Evolutionary conservation across 1,139 yeast genomes (phyloP).

Genomic region (Yamadazyma mexicana): DNA sequence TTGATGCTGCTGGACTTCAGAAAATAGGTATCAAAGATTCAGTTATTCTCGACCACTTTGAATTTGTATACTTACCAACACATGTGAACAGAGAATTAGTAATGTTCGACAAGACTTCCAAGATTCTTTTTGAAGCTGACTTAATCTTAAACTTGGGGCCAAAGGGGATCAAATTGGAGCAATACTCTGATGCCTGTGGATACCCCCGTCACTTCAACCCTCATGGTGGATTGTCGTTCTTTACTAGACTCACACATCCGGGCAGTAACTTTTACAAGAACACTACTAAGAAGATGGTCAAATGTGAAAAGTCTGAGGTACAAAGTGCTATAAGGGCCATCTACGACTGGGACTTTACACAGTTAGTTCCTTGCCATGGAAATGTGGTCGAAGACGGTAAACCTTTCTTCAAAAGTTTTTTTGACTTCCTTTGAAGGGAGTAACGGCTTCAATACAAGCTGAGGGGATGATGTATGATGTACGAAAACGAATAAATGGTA

Average conservation of each 20-base stretch:
- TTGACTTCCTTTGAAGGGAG: slow-evolving; percentile 14
- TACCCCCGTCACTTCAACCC: slow-evolving; percentile 31
- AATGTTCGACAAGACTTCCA: slow-evolving; percentile 44
- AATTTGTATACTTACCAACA: slow-evolving; percentile 55
- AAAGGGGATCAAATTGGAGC: slow-evolving; percentile 25
- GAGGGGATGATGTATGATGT: too few relatives aligned
- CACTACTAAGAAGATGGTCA: slow-evolving; percentile 27
- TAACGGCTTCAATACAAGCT: too few relatives aligned
- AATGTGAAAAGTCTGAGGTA: slow-evolving; percentile 14
- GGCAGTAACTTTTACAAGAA: slow-evolving; percentile 35
- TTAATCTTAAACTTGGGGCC: slow-evolving; percentile 50
- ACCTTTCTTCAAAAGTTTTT: slow-evolving; percentile 22
- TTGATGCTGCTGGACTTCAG: slow-evolving; percentile 21
- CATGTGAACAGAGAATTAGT: slow-evolving; percentile 59
- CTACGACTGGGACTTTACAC: slow-evolving; percentile 46
- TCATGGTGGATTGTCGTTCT: slow-evolving; percentile 39
- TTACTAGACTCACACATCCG: slow-evolving; percentile 40
- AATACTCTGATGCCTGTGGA: slow-evolving; percentile 47
- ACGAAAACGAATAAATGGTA: too few relatives aligned
- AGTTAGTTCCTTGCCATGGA: slow-evolving; percentile 60
- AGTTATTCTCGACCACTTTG: slow-evolving; percentile 39
- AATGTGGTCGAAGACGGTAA: slow-evolving; percentile 51
- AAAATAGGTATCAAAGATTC: slow-evolving; percentile 27
- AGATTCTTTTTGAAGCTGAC: slow-evolving; percentile 57
- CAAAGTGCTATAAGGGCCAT: slow-evolving; percentile 34